Base-by-base conservation (phyloP, 805 yeast species). In the Metschnikowia baotianmanensis region DNA sequence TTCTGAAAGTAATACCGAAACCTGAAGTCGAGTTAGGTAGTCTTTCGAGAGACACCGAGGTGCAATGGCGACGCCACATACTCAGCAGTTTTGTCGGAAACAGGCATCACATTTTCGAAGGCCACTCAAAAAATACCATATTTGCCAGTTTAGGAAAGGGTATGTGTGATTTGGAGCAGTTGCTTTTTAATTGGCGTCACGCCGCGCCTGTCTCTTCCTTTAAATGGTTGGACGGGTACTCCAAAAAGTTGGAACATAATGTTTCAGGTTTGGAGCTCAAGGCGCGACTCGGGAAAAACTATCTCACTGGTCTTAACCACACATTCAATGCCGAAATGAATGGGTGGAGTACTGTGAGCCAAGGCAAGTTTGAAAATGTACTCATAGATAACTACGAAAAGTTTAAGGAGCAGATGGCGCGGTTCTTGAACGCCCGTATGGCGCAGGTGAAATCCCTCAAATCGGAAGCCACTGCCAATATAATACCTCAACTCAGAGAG, bases 41-140 rank as follows among this genome's bases (percentile, higher is more conserved):
- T 48, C 26, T 48, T 45, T 12, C 51, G 39, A 6, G 54, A 17
- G 51, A 54, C 16, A 54, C 61, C 1, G 37, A 58, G n/a, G 45
- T 51, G 36, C 55, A 57, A 29, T 66, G 73, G 71, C 65, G 61
- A 41, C 43, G 57, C 17, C 46, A 54, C 26, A 53, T 66, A 4
- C 45, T 69, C 8, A 56, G 61, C 18, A 41, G 58, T 3, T 57
- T 65, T 23, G 52, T 58, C 3, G 56, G 59, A 33, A 68, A 68
- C 48, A 44, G 68, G 22, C 47, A 47, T 40, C 48, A 53, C 12
- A 47, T 62, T 15, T 56, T 48, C 19, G 57, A 52, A 11, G 34
- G 31, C 5, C 38, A 44, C 11, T 44, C 31, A 1, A 47, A 48
- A 11, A 40, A 35, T 15, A 59, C 65, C 31, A 59, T 54, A 34